A percentile compares a stretch with the other conserved stretches of the same genome.
Conservation (phyloP, 768 basidiomycete species). For the Lactarius sanguifluus region DNA sequence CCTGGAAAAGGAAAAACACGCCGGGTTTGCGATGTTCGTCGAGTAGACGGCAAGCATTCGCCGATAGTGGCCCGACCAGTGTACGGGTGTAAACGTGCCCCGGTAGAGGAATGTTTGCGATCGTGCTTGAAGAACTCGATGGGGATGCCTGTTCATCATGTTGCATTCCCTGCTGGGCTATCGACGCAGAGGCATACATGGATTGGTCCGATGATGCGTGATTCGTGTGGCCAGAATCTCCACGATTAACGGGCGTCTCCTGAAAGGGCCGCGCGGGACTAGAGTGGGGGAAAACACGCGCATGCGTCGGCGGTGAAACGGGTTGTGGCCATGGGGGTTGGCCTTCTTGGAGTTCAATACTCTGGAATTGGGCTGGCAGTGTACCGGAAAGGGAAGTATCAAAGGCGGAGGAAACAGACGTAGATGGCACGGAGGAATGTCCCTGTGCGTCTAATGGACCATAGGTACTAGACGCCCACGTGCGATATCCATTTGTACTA, state of each 20-base stretch:
- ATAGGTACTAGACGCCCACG: conserved; percentile 24
- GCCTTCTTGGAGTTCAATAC: conserved; percentile 24
- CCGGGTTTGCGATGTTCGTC: conserved; percentile 86
- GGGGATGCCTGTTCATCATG: conserved; percentile 31
- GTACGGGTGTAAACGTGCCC: conserved; percentile 80
- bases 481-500: conserved; percentile 26
- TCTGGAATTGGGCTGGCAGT: conserved; percentile 22
- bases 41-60: conserved; percentile 79
- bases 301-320: conserved; percentile 21
- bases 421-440: conserved; percentile 15
- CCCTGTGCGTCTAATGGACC: conserved; percentile 22
- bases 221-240: conserved; percentile 11
- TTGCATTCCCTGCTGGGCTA: conserved; percentile 31
- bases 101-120: conserved; percentile 49
- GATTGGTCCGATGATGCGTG: conserved; percentile 28
- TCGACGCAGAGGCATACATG: conserved; percentile 30
- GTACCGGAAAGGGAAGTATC: conserved; percentile 24
- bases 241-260: conserved; percentile 6
- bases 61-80: conserved; percentile 84
- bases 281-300: conserved; percentile 21
- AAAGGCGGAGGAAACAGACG: conserved; percentile 21
- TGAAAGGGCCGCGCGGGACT: conserved; percentile 13
- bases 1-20: conserved; percentile 94
- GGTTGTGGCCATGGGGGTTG: conserved; percentile 27
- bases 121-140: conserved; percentile 37